Conservation (phyloP, 1,139 yeast species). For the Meyerozyma guilliermondii region DNA sequence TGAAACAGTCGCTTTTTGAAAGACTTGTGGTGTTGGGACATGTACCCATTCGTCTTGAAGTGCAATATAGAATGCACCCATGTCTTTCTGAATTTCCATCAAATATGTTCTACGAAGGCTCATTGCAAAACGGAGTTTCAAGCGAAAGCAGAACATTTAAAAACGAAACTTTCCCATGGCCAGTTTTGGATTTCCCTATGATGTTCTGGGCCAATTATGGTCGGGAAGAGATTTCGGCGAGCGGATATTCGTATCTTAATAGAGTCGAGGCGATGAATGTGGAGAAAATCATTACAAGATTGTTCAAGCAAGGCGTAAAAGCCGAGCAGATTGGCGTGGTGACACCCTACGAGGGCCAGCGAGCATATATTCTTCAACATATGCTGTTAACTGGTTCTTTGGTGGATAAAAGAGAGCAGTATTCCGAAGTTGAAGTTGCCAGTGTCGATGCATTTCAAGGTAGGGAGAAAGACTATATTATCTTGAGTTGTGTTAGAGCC, state of each 20-base stretch:
- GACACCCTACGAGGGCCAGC: constrained; percentile 93
- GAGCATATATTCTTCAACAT: constrained; percentile 76
- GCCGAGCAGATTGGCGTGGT: constrained; percentile 87
- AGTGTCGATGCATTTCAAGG: constrained; percentile 97
- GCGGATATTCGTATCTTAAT: constrained; percentile 82
- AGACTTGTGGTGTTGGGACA: constrained; percentile 81
- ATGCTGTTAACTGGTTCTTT: constrained; percentile 71
- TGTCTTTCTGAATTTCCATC: constrained; percentile 81
- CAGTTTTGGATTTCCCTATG: constrained; percentile 76
- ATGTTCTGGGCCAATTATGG: constrained; percentile 95
- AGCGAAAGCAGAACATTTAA: constrained; percentile 58
- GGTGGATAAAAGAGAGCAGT: constrained; percentile 52
- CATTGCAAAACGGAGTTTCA: constrained; percentile 87
- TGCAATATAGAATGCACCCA: constrained; percentile 96
- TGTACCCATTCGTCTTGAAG: constrained; percentile 80
- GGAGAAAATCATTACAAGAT: constrained; percentile 69
- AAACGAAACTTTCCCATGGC: constrained; percentile 80
- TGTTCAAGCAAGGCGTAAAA: constrained; percentile 74
- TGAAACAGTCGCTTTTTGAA: constrained; percentile 81
- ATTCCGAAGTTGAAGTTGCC: constrained; percentile 76
- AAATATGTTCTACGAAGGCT: constrained; percentile 91
- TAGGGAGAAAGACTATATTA: constrained; percentile 86
- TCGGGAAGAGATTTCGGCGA: constrained; percentile 77
- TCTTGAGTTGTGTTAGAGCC: constrained; percentile 87
- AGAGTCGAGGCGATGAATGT: constrained; percentile 90